A percentile compares a stretch with the other conserved stretches of the same genome.
These are phyloP conservation scores for Colletotrichum somersetense DNA, from an alignment of 2,329 filamentous ascomycete genomes.

Conservation along the genomic window DNA sequence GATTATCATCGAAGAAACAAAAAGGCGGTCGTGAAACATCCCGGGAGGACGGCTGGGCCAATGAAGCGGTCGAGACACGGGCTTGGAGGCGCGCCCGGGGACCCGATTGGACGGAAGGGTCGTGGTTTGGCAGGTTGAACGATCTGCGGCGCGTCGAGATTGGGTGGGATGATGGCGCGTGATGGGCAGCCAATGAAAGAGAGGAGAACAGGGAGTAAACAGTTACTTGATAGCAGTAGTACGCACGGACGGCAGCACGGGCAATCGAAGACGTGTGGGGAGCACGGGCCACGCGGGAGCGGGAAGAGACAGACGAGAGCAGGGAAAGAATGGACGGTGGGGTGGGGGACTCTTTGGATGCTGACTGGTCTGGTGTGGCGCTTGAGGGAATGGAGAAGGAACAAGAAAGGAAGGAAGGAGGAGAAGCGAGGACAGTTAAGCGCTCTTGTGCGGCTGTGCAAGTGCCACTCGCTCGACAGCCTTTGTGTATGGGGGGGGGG, in stretches of 20 bases:
- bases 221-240: too few relatives aligned
- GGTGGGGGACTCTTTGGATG: constrained; percentile 1
- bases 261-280: background rate
- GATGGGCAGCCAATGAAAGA: constrained; percentile 20
- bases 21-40: constrained; percentile 41
- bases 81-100: background rate
- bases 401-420: background rate
- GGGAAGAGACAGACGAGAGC: background rate
- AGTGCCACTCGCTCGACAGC: background rate
- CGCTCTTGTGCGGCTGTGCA: constrained; percentile 41
- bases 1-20: constrained; percentile 30
- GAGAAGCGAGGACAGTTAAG: constrained; percentile 11
- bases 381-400: constrained; percentile 4
- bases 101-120: constrained; percentile 37
- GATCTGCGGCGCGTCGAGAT: constrained; percentile 41
- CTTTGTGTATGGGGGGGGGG: too few relatives aligned
- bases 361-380: constrained; percentile 25
- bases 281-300: constrained; percentile 14
- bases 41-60: constrained; percentile 39
- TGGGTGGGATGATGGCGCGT: constrained; percentile 31
- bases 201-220: too few relatives aligned
- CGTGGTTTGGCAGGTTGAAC: background rate
- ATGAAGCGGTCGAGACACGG: constrained; percentile 36
- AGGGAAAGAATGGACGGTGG: background rate
- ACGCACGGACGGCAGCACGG: background rate